phyloP scores from a whole-genome alignment of 768 basidiomycete genomes.

The Lyophyllum decastes region DNA sequence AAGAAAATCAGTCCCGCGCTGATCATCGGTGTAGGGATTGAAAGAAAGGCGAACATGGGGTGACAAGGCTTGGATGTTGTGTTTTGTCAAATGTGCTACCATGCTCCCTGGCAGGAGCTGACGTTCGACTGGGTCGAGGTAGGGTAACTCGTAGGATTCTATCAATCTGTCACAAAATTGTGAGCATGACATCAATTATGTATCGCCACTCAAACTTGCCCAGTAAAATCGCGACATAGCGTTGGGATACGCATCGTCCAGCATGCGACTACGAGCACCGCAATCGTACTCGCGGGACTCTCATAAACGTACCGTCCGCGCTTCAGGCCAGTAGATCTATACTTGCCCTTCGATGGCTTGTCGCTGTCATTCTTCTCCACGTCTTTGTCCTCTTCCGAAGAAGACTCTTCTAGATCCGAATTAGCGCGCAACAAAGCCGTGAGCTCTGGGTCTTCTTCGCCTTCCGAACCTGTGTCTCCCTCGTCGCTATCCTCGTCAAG shows the following conservation, averaged over 20 bases:
- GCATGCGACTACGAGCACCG: constrained; percentile 71
- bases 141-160: constrained; percentile 76
- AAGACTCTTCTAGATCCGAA: constrained; percentile 40
- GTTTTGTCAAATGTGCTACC: constrained; percentile 71
- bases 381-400: constrained; percentile 32
- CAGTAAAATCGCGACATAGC: constrained; percentile 72
- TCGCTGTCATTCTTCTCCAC: constrained; percentile 10
- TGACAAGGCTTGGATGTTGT: constrained; percentile 64
- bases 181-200: background rate
- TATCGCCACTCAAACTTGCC: constrained; percentile 42
- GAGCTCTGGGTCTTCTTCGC: constrained; percentile 40
- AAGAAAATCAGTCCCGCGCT: background rate
- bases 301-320: constrained; percentile 30
- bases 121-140: constrained; percentile 61
- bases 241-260: constrained; percentile 82
- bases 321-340: constrained; percentile 17
- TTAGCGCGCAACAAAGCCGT: constrained; percentile 44
- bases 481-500: constrained; percentile 5
- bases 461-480: constrained; percentile 10
- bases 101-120: constrained; percentile 62
- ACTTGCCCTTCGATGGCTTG: constrained; percentile 11
- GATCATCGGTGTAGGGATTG: background rate
- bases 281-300: constrained; percentile 50
- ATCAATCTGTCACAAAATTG: constrained; percentile 56
- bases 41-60: constrained; percentile 56